Conservation (phyloP, 1,284 basidiomycete species). For the Ceratobasidium sp. region DNA sequence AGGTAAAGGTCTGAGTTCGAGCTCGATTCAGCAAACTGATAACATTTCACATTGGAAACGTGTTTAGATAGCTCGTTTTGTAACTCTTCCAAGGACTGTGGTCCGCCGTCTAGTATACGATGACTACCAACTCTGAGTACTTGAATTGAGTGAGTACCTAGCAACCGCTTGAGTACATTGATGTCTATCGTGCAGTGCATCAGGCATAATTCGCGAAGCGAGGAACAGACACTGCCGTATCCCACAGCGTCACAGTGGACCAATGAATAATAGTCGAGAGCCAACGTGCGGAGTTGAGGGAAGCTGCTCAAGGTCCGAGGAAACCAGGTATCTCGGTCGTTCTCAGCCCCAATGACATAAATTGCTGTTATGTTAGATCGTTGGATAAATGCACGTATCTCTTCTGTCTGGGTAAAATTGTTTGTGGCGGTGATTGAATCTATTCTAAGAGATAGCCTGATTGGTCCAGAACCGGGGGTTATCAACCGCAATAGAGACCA, state of each 20-base stretch:
- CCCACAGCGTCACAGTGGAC: no score
- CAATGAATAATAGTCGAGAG: not conserved
- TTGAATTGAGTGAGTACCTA: not conserved
- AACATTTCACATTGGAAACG: not conserved
- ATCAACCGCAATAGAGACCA: conserved; percentile 11
- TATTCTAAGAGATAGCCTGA: not conserved
- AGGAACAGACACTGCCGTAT: not conserved
- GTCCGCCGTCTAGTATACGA: not conserved
- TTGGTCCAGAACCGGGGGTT: not conserved
- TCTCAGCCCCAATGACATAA: not conserved
- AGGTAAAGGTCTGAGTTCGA: not conserved
- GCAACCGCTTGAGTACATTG: not conserved
- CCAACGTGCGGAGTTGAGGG: not conserved
- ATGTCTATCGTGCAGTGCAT: not conserved
- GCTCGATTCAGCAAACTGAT: not conserved
- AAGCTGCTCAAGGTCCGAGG: not conserved
- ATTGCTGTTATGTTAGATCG: not conserved
- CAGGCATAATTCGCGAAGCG: not conserved
- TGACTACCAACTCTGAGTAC: not conserved
- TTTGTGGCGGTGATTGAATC: not conserved
- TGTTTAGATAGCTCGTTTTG: not conserved
- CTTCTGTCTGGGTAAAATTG: not conserved
- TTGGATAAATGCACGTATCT: not conserved
- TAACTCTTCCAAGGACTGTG: not conserved
- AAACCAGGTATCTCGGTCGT: not conserved